Conservation (phyloP, 2,329 filamentous ascomycete species). For the Aspergillus aculeatus region DNA sequence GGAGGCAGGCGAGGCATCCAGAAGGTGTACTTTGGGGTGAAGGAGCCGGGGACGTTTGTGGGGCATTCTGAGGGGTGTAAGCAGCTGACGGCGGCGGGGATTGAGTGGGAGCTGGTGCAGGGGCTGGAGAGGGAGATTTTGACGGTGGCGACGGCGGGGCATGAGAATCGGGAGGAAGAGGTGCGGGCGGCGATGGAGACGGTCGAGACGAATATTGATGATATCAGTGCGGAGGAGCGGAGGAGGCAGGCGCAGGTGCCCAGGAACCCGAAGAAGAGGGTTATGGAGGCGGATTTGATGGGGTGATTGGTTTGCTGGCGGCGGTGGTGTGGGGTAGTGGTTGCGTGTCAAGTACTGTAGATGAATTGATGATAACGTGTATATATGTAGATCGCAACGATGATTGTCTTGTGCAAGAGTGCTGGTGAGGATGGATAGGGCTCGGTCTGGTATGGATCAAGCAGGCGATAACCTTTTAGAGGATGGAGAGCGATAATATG, state of each 20-base stretch:
- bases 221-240: constrained; percentile 41
- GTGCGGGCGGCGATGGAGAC: constrained; percentile 26
- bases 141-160: constrained; percentile 77
- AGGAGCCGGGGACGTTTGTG: constrained; percentile 89
- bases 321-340: no score
- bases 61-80: constrained; percentile 72
- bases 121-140: constrained; percentile 82
- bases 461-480: no score
- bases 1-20: constrained; percentile 58
- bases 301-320: constrained; percentile 5
- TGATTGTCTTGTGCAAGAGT: no score
- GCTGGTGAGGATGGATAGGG: no score
- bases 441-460: no score
- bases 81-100: constrained; percentile 68
- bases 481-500: no score
- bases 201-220: constrained; percentile 37
- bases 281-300: constrained; percentile 40
- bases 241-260: constrained; percentile 38
- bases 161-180: constrained; percentile 48
- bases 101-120: constrained; percentile 69
- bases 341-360: neutral
- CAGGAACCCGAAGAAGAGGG: constrained; percentile 48
- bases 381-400: neutral
- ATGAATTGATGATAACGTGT: neutral
- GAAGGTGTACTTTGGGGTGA: constrained; percentile 81